These are phyloP conservation scores for Fusarium penzigii DNA, from an alignment of 2,329 filamentous ascomycete species.

Conservation along the genomic window DNA sequence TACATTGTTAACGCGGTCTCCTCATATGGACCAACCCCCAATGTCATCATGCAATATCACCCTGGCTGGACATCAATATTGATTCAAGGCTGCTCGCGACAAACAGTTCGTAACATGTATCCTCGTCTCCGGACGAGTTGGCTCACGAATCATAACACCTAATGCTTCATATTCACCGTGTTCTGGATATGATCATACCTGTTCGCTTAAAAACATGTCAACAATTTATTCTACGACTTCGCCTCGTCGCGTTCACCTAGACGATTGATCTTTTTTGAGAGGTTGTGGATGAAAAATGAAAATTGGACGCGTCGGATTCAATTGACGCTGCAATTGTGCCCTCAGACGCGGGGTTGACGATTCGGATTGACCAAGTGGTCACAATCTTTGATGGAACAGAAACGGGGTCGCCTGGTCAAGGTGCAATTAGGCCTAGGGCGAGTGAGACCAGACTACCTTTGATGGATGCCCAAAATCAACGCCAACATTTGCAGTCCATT, in stretches of 20 bases:
- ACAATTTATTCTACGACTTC: no score
- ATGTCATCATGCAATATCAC: background rate
- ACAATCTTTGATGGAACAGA: background rate
- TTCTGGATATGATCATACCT: no score
- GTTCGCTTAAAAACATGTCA: no score
- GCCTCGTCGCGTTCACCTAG: background rate
- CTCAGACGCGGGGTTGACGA: background rate
- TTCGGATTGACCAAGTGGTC: background rate
- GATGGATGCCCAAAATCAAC: conserved; percentile 4
- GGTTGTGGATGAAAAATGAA: background rate
- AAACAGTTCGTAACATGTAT: no score
- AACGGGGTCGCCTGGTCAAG: background rate
- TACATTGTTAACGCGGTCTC: background rate
- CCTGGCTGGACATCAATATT: no score
- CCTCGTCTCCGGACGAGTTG: no score
- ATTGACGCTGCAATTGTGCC: background rate
- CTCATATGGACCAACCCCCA: background rate
- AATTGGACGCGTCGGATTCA: background rate
- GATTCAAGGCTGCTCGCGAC: no score
- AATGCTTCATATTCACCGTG: no score
- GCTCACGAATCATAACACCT: no score
- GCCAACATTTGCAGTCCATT: conserved; percentile 5
- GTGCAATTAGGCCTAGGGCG: no score
- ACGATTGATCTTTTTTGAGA: background rate
- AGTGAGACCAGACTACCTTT: background rate